Conservation (phyloP, 257 asterid species). For the Leptodermis oblonga region DNA sequence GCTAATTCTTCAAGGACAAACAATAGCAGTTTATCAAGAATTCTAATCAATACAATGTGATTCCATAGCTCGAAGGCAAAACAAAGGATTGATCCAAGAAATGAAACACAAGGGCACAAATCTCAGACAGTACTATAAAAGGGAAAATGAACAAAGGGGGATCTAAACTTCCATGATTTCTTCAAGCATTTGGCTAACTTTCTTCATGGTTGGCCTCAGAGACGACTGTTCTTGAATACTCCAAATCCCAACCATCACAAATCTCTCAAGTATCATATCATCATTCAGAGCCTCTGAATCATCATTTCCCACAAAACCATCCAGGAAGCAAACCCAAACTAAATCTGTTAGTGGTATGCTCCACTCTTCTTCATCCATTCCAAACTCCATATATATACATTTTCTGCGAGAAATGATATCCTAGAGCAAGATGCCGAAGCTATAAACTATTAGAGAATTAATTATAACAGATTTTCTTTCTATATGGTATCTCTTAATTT, state of each 20-base stretch:
- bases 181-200: slow-evolving; percentile 32
- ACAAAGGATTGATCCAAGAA: too few species aligned
- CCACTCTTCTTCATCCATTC: slow-evolving; percentile 1
- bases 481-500: too few species aligned
- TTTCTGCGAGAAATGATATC: slow-evolving; percentile 32
- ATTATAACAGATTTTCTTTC: too few species aligned
- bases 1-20: too few species aligned
- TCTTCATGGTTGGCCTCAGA: slow-evolving; percentile 29
- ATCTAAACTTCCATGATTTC: slow-evolving; percentile 23
- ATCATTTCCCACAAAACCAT: slow-evolving; percentile 21
- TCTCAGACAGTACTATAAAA: not conserved
- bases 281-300: slow-evolving; percentile 30
- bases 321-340: slow-evolving; percentile 34
- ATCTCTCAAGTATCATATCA: slow-evolving; percentile 15
- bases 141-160: slow-evolving; percentile 21
- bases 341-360: slow-evolving; percentile 20
- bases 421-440: slow-evolving; percentile 32
- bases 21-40: too few species aligned
- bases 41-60: too few species aligned
- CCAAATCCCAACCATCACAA: slow-evolving; percentile 31
- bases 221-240: slow-evolving; percentile 31
- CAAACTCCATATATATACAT: slow-evolving; percentile 5
- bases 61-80: too few species aligned
- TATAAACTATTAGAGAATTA: too few species aligned
- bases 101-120: too few species aligned